Conservation (phyloP, 306 rosid genomes). For the Malus sieversii region DNA sequence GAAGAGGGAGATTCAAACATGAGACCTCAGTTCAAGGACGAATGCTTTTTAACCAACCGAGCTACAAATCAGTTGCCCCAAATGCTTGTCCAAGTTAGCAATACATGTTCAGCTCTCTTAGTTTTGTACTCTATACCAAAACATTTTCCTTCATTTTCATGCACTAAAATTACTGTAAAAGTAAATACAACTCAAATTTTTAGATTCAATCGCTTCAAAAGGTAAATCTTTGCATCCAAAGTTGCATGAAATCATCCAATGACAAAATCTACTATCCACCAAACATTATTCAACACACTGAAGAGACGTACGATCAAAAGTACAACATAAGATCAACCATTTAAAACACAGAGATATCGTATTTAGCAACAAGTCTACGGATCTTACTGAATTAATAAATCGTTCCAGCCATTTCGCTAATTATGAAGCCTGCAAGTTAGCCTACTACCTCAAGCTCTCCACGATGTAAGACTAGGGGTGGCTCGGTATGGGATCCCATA, state of each 20-base stretch:
- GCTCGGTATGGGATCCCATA: too few species aligned
- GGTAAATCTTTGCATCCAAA: neutral
- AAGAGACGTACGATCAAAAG: neutral
- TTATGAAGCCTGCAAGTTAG: conserved; percentile 7
- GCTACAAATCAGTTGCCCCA: too few species aligned
- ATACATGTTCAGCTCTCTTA: neutral
- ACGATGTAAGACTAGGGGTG: conserved; percentile 19
- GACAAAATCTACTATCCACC: neutral
- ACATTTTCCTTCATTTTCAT: neutral
- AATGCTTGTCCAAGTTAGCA: too few species aligned
- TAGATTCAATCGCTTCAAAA: neutral
- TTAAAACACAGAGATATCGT: neutral
- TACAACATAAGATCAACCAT: neutral
- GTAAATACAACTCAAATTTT: neutral
- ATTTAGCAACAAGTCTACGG: conserved; percentile 17
- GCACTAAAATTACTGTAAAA: neutral
- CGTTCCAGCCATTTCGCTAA: conserved; percentile 5
- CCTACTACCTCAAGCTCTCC: conserved; percentile 89
- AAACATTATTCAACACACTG: neutral
- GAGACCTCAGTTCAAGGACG: too few species aligned
- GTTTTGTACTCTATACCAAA: neutral
- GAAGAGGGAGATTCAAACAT: too few species aligned
- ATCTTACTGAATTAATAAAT: conserved; percentile 7
- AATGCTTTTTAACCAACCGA: too few species aligned
- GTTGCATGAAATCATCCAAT: neutral